These are phyloP conservation scores for Kodamaea ohmeri DNA, from an alignment of 1,139 yeast genomes.

Conservation along the genomic window DNA sequence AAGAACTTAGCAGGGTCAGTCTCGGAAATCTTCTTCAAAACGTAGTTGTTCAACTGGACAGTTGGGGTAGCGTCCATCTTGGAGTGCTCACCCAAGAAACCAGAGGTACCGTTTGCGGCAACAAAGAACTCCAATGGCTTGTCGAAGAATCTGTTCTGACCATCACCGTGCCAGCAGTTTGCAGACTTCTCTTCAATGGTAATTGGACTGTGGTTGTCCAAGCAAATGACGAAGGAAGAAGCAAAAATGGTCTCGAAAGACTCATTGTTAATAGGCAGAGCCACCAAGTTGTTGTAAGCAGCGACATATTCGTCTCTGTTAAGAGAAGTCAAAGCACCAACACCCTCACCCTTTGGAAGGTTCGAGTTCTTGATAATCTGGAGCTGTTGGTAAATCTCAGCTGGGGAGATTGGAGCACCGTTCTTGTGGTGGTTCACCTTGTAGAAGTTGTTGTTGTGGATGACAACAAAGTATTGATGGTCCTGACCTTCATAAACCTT, in stretches of 20 bases:
- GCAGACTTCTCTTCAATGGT: constrained; percentile 84
- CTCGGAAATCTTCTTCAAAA: constrained; percentile 56
- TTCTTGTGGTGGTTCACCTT: constrained; percentile 68
- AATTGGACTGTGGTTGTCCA: constrained; percentile 72
- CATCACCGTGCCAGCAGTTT: constrained; percentile 94
- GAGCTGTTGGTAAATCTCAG: constrained; percentile 67
- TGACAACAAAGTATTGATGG: constrained; percentile 70
- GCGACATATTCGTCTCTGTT: constrained; percentile 82
- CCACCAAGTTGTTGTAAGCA: constrained; percentile 54
- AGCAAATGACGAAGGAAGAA: constrained; percentile 75
- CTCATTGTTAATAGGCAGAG: constrained; percentile 52
- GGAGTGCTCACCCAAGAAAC: constrained; percentile 95
- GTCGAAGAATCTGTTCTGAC: constrained; percentile 86
- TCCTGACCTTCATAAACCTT: constrained; percentile 46
- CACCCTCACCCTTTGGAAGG: constrained; percentile 43
- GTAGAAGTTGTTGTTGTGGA: constrained; percentile 77
- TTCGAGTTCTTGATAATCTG: constrained; percentile 50
- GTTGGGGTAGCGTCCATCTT: constrained; percentile 99
- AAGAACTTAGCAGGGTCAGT: constrained; percentile 36
- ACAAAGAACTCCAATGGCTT: constrained; percentile 88
- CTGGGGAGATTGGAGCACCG: constrained; percentile 56
- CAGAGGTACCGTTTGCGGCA: constrained; percentile 81
- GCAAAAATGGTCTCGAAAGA: constrained; percentile 71
- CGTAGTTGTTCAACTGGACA: constrained; percentile 77
- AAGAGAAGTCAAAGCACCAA: constrained; percentile 80